phyloP scores from a whole-genome alignment of 2,329 filamentous ascomycete species.

The Alternaria postmessia region DNA sequence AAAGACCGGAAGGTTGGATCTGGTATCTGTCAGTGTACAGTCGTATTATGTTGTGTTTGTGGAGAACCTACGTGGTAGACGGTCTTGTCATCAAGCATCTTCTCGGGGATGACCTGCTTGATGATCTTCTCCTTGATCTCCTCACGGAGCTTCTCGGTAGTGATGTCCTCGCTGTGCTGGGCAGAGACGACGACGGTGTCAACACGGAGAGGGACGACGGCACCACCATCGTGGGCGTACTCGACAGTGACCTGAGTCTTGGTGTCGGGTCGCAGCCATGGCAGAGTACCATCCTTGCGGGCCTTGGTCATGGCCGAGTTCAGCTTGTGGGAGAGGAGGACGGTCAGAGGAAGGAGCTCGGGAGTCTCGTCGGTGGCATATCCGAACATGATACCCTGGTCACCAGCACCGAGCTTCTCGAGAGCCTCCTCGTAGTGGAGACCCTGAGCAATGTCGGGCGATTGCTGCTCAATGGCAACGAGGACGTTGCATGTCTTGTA shows the following conservation, averaged over 20 bases:
- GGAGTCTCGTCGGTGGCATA: constrained; percentile 99
- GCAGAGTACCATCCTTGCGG: constrained; percentile 83
- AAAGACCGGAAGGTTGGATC: constrained; percentile 97
- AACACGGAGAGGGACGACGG: constrained; percentile 88
- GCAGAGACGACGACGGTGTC: constrained; percentile 97
- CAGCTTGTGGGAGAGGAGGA: constrained; percentile 94
- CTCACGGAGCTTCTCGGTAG: constrained; percentile 90
- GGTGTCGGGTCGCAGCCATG: constrained; percentile 97
- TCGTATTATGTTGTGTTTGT: not conserved
- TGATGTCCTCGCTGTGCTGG: constrained; percentile 88
- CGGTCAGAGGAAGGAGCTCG: constrained; percentile 92
- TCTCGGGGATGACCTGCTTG: constrained; percentile 88
- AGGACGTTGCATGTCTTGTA: constrained; percentile 99
- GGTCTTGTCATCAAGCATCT: constrained; percentile 92
- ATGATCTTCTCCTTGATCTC: constrained; percentile 98
- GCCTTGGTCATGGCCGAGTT: constrained; percentile 93
- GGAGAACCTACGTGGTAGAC: constrained; percentile 81
- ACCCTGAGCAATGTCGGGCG: constrained; percentile 97
- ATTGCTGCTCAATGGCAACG: constrained; percentile 99
- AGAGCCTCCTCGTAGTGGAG: constrained; percentile 97
- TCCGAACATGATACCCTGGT: constrained; percentile 99
- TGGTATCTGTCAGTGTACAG: constrained; percentile 41
- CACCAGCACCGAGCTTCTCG: constrained; percentile 97
- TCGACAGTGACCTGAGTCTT: constrained; percentile 99
- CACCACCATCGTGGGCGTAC: constrained; percentile 96